Base-by-base conservation (phyloP, 495 filamentous ascomycete genomes). In the Xanthoparmelia taractica region DNA sequence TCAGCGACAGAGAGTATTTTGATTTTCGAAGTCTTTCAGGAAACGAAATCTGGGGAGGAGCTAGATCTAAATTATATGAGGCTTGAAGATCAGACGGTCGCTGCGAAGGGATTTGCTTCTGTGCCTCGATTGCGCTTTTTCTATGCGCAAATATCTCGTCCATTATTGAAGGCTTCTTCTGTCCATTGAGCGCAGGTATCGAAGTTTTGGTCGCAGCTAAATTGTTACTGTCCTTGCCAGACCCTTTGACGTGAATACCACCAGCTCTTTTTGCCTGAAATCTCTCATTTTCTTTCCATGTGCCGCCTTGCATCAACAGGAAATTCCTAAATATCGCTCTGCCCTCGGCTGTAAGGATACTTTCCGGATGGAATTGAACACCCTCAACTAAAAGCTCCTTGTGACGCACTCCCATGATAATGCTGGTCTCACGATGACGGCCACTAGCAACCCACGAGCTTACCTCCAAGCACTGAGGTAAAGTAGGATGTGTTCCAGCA, bases 371-470 rank as follows among this genome's bases (percentile, higher is more conserved):
- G 73, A 97, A 98, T 72, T 98, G 94, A 23, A 97, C 92, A 37
- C 93, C 94, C 71, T 98, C 94, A 6, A 98, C 80, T 0, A 89
- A 79, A 69, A 88, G 85, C 70, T 93, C 82, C 75, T 95, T 96
- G 77, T 99, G 94, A 27, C 94, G 83, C 15, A 97, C 86, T 25
- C 94, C 94, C 94, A 97, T 97, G 66, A 99, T 99, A 54, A 97
- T 84, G 15, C 85, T 84, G 65, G 85, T 87, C 23, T 78, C 84
- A 41, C 86, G 87, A 72, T 82, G 81, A 37, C 75, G 79, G 27
- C 82, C 83, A 36, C 73, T 73, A 38, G 77, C 74, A 45, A 84
- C 77, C 86, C 87, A 93, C n/a, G 95, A 96, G 0, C 90, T 87
- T 18, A 97, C 87, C 74, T 97, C 91, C 58, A 99, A 82, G 57